Evolutionary conservation across 2,329 filamentous ascomycete species (phyloP).

Genomic region (Curvularia spicifera): DNA sequence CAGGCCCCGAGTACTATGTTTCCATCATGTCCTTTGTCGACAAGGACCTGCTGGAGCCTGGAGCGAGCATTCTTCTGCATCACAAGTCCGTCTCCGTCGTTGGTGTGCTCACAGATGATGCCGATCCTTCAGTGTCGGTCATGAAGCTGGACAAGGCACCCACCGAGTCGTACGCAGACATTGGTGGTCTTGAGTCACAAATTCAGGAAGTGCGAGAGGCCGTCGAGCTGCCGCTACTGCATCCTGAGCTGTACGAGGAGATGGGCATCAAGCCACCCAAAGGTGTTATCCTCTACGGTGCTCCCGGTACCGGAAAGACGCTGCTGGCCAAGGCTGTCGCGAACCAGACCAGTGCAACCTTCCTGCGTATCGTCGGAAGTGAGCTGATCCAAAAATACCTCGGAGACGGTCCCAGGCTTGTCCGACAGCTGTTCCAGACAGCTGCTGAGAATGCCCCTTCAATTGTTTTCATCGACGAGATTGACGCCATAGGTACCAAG

Average conservation of each 20-base stretch:
- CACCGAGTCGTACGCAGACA: conserved; percentile 97
- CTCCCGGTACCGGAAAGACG: conserved; percentile 95
- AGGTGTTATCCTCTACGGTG: conserved; percentile 98
- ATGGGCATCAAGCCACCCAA: conserved; percentile 99
- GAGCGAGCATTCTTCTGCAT: conserved; percentile 91
- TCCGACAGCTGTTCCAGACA: conserved; percentile 95
- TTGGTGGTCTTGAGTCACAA: conserved; percentile 91
- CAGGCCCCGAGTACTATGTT: conserved; percentile 97
- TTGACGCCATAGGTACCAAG: conserved; percentile 98
- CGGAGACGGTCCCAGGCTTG: conserved; percentile 90
- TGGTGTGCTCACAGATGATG: conserved; percentile 93
- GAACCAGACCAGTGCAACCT: conserved; percentile 98
- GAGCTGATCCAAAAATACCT: conserved; percentile 99
- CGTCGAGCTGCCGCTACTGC: conserved; percentile 90
- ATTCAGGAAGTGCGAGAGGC: conserved; percentile 98
- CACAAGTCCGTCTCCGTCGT: conserved; percentile 99
- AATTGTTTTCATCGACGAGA: conserved; percentile 99
- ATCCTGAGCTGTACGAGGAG: conserved; percentile 97
- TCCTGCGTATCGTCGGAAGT: conserved; percentile 94
- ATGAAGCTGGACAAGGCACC: conserved; percentile 99
- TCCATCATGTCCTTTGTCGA: conserved; percentile 99
- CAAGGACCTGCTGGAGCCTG: conserved; percentile 96
- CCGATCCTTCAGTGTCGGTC: conserved; percentile 92
- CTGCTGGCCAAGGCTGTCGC: conserved; percentile 95
- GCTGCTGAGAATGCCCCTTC: conserved; percentile 95